Percentiles rank a stretch among this genome's conserved stretches.
These are phyloP conservation scores for Apophysomyces variabilis DNA, from an alignment of 371 early-diverging fungal genomes.

Conservation along the genomic window DNA sequence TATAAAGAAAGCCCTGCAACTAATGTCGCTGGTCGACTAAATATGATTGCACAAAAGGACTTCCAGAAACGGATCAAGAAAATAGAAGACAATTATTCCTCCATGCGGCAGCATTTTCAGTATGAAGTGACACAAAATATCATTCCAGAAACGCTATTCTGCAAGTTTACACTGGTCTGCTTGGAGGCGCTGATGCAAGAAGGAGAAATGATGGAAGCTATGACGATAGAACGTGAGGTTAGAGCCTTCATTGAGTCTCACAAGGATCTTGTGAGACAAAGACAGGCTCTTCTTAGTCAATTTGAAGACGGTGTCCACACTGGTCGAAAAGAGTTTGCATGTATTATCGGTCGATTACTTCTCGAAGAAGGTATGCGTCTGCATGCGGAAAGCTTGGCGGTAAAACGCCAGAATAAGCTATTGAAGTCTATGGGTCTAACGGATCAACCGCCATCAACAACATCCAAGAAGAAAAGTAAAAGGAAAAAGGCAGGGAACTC, in stretches of 20 bases:
- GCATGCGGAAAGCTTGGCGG: constrained; percentile 69
- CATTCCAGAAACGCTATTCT: constrained; percentile 35
- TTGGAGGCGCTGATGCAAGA: constrained; percentile 74
- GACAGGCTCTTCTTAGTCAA: constrained; percentile 60
- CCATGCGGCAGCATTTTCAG: constrained; percentile 31
- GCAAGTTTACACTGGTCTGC: constrained; percentile 48
- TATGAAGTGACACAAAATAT: constrained; percentile 30
- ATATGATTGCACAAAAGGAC: constrained; percentile 69
- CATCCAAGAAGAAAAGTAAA: constrained; percentile 52
- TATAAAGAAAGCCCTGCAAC: constrained; percentile 50
- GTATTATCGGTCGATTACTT: constrained; percentile 71
- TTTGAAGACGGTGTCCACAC: constrained; percentile 72
- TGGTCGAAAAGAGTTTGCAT: constrained; percentile 71
- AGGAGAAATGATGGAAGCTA: constrained; percentile 72
- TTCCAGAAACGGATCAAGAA: constrained; percentile 65
- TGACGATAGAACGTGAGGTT: constrained; percentile 52
- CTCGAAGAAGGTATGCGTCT: constrained; percentile 75
- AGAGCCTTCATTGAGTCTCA: constrained; percentile 50
- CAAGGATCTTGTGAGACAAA: constrained; percentile 54
- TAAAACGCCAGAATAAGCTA: constrained; percentile 69
- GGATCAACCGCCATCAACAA: constrained; percentile 5
- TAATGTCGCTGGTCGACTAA: constrained; percentile 61
- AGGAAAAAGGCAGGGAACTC: constrained; percentile 36
- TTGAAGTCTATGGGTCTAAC: constrained; percentile 57
- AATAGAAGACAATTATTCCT: constrained; percentile 50